Evolutionary conservation across 208 protist species (phyloP), one percentile per base, ranked within the genome.

Genomic region (Trypanosoma caninum): DNA sequence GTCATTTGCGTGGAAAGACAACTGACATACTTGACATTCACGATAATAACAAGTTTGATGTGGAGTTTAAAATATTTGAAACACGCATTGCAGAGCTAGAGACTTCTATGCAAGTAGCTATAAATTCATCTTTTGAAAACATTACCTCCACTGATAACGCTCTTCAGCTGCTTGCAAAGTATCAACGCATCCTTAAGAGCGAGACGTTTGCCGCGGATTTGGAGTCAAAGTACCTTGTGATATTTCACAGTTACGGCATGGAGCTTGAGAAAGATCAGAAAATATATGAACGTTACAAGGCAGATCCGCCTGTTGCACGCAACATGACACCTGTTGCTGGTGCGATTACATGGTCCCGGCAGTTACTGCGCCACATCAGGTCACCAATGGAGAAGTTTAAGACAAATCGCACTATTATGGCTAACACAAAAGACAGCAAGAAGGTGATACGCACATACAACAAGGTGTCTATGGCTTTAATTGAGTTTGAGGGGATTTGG

Each of bases 391-490:
- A 96, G 52, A 93, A 95, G 68, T 98, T 99, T 76, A 92, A 94
- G 76, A 80, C 80, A 38, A 97, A 97, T 69, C 78, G 84, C 59
- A 96, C 82, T 54, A 96, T 97, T 59, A 97, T 97, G 93, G 78
- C 81, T 0, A 97, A 95, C 76, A 87, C 86, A 23, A 97, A 97
- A 74, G 97, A 98, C 69, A 97, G 88, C 65, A 97, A 97, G 73
- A 97, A 98, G 66, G 94, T 98, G 30, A 97, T 98, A 41, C 86
- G 94, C 9, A 96, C 82, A 3, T 99, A 98, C 90, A 99, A 99
- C 78, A 96, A 95, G 65, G 89, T 97, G 3, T 93, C 92, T 10
- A 72, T 94, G 33, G 86, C 89, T 9, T 82, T 99, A 59, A 80
- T 98, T 50, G 92, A 98, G 80, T 99, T 97, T 77, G 97, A 99